These are phyloP conservation scores for Dalbergia cultrata DNA, from an alignment of 306 rosid genomes.

Conservation along the genomic window DNA sequence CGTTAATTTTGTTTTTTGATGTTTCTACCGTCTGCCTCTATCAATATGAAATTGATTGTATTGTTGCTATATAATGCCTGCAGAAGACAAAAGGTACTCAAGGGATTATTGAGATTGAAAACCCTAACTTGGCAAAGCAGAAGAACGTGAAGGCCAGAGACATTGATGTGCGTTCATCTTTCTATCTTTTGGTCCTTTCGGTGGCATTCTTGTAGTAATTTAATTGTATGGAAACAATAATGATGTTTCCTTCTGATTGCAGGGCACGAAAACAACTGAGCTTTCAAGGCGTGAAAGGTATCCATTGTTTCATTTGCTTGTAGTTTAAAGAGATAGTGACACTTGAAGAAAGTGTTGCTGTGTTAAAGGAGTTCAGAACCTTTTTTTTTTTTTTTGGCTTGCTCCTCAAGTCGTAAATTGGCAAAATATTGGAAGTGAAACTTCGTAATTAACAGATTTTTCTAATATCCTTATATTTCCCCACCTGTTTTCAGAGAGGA, in stretches of 20 bases:
- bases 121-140: conserved; percentile 81
- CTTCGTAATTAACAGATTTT: conserved; percentile 3
- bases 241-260: conserved; percentile 37
- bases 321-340: conserved; percentile 5
- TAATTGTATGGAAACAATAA: conserved; percentile 24
- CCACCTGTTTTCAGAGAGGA: conserved; percentile 71
- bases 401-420: conserved; percentile 10
- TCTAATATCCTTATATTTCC: conserved; percentile 4
- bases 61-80: conserved; percentile 47
- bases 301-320: conserved; percentile 21
- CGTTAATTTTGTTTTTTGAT: neutral
- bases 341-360: conserved; percentile 1
- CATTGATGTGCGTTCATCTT: conserved; percentile 69
- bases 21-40: conserved; percentile 6
- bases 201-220: conserved; percentile 11
- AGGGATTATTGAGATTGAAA: conserved; percentile 90
- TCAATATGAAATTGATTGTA: conserved; percentile 21
- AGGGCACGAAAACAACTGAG: conserved; percentile 80
- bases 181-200: conserved; percentile 33
- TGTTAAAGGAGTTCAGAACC: neutral
- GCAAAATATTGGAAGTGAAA: conserved; percentile 11
- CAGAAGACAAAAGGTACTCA: conserved; percentile 87
- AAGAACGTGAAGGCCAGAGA: conserved; percentile 80
- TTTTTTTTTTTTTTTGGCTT: neutral
- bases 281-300: conserved; percentile 98